Evolutionary conservation across 1,284 basidiomycete genomes (phyloP).

Genomic region (Gomphus bonarii): DNA sequence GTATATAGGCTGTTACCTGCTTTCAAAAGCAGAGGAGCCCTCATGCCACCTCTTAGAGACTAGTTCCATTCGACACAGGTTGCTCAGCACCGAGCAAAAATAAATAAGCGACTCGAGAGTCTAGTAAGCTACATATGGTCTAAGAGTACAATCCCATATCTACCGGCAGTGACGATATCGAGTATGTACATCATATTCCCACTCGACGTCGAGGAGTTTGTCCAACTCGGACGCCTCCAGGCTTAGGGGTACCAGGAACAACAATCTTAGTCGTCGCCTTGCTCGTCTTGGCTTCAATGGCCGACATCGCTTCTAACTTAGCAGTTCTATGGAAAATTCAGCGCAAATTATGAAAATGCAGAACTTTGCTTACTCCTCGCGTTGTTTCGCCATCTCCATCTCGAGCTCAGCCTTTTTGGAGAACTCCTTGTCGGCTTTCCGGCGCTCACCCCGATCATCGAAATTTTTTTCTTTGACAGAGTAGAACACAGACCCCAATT

Average conservation of each 20-base stretch:
- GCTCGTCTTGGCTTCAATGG: constrained; percentile 46
- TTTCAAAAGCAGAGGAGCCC: too few species aligned
- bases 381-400: constrained; percentile 77
- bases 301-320: constrained; percentile 57
- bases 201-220: constrained; percentile 32
- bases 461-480: constrained; percentile 94
- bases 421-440: constrained; percentile 78
- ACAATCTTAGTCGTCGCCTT: constrained; percentile 60
- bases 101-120: too few species aligned
- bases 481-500: constrained; percentile 90
- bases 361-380: constrained; percentile 58
- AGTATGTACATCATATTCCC: constrained; percentile 18
- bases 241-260: constrained; percentile 71
- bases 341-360: background rate
- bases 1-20: too few species aligned
- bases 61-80: too few species aligned
- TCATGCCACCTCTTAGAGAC: too few species aligned
- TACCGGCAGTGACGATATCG: background rate
- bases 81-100: too few species aligned
- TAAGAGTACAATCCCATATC: background rate
- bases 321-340: constrained; percentile 35
- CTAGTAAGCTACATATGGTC: background rate
- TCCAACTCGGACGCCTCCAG: constrained; percentile 52
- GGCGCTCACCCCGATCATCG: constrained; percentile 67
- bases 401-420: constrained; percentile 84